phyloP scores from a whole-genome alignment of 129 eudicot genomes.

The Silybum marianum region DNA sequence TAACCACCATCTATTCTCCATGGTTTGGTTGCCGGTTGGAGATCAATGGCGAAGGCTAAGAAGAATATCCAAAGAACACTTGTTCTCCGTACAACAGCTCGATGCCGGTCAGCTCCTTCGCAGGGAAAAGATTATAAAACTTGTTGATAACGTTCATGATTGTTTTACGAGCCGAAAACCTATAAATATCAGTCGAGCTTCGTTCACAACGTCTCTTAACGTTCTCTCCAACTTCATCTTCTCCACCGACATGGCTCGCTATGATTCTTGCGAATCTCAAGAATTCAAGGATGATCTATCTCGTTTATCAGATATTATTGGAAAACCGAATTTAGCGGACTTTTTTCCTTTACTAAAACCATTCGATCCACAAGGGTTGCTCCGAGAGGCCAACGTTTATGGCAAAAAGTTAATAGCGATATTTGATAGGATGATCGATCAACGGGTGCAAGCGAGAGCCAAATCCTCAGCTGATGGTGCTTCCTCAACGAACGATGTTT shows the following conservation, averaged over 20 bases:
- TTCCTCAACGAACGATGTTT: conserved; percentile 15
- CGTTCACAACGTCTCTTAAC: conserved; percentile 12
- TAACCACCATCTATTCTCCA: background rate
- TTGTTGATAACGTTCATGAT: conserved; percentile 5
- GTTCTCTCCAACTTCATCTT: conserved; percentile 15
- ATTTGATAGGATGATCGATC: conserved; percentile 1
- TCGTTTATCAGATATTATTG: conserved; percentile 5
- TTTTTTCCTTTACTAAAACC: conserved; percentile 28
- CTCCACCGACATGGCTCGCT: conserved; percentile 21
- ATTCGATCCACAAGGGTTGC: conserved; percentile 16
- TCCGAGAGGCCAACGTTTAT: background rate
- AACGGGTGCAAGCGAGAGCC: conserved; percentile 16
- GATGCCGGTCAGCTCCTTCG: conserved; percentile 12
- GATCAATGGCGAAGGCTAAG: conserved; percentile 20
- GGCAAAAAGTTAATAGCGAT: conserved; percentile 1
- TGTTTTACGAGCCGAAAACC: conserved; percentile 21
- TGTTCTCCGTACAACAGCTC: conserved; percentile 7
- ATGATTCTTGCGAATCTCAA: conserved; percentile 18
- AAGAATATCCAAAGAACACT: conserved; percentile 9
- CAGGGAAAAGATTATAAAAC: background rate
- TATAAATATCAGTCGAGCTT: conserved; percentile 32
- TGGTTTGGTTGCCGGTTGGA: conserved; percentile 10
- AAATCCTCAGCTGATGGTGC: background rate
- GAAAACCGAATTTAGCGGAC: conserved; percentile 18
- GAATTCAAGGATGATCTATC: conserved; percentile 17